phyloP scores from a whole-genome alignment of 495 filamentous ascomycete species.

The Tuber umbilicatum region DNA sequence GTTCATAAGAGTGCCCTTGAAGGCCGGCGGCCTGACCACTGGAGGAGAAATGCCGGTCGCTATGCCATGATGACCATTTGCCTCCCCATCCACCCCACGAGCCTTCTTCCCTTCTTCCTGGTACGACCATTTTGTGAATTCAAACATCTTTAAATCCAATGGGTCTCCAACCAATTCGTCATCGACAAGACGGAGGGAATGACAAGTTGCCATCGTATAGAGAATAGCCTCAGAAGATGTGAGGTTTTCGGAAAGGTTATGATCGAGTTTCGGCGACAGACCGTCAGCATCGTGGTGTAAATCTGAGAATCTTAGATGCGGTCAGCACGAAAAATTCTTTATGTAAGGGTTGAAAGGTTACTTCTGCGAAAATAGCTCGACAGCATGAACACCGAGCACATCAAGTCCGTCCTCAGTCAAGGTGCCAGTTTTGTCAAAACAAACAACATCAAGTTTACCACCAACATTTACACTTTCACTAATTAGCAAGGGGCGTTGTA shows the following conservation, averaged over 20 bases:
- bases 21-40: conserved; percentile 67
- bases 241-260: conserved; percentile 54
- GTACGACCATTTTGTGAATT: conserved; percentile 90
- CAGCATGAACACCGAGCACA: conserved; percentile 78
- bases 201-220: conserved; percentile 96
- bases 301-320: conserved; percentile 52
- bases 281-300: conserved; percentile 52
- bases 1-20: background rate
- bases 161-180: conserved; percentile 87
- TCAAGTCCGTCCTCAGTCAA: conserved; percentile 96
- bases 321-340: conserved; percentile 19
- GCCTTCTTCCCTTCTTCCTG: conserved; percentile 69
- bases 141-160: conserved; percentile 97
- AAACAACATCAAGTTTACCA: conserved; percentile 90
- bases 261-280: conserved; percentile 52
- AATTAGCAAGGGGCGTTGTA: background rate
- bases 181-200: conserved; percentile 81
- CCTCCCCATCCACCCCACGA: conserved; percentile 32
- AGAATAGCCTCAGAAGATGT: conserved; percentile 63
- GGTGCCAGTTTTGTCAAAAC: conserved; percentile 98
- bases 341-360: background rate
- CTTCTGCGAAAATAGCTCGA: conserved; percentile 45
- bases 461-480: conserved; percentile 75
- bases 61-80: conserved; percentile 47
- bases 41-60: conserved; percentile 63